Evolutionary conservation across 208 protist genomes (phyloP), one percentile per base, ranked within the genome.

Genomic region (Wallacemonas collosoma): DNA sequence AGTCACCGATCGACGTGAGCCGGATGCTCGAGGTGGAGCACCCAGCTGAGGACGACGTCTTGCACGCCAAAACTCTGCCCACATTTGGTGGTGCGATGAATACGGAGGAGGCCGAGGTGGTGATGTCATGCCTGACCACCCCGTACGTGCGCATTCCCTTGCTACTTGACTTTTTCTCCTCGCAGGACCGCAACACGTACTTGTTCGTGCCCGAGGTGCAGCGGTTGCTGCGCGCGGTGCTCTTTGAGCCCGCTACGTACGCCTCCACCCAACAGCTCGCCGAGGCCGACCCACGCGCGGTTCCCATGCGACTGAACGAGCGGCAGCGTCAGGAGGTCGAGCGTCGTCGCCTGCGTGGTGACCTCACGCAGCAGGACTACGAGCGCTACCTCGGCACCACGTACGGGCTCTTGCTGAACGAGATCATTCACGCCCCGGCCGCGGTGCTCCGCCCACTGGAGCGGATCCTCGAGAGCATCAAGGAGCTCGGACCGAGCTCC

Each of bases 211-310:
- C 64, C 17, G 63, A 80, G 64, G 65, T 94, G 57, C 87, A 93
- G 65, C 63, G 77, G n/a, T 68, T 98, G 40, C 80, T 98, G 43
- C 93, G 96, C 35, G 82, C 87, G 12, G 86, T 91, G 3, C 67
- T 98, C 50, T 98, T 98, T 65, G 96, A 98, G 76, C 96, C 96
- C 9, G 91, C 85, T 8, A 72, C 76, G 17, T 95, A 88, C 72
- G 80, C 90, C 58, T 77, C 80, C 45, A 38, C 79, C 45, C 63
- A 73, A 70, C 15, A 69, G 47, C 40, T 76, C 47, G 15, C 55
- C 43, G 69, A 72, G n/a, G 77, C 71, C 35, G 71, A 82, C 65
- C 65, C 93, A 73, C 64, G 68, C 35, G 51, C 50, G 44, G 88
- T 95, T 35, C 91, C 90, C 39, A 81, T 94, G 80, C 81, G 87